A percentile compares a stretch with the other conserved stretches of the same genome.
Conservation (phyloP, 345 rosid species). For the Sapria himalayana region DNA sequence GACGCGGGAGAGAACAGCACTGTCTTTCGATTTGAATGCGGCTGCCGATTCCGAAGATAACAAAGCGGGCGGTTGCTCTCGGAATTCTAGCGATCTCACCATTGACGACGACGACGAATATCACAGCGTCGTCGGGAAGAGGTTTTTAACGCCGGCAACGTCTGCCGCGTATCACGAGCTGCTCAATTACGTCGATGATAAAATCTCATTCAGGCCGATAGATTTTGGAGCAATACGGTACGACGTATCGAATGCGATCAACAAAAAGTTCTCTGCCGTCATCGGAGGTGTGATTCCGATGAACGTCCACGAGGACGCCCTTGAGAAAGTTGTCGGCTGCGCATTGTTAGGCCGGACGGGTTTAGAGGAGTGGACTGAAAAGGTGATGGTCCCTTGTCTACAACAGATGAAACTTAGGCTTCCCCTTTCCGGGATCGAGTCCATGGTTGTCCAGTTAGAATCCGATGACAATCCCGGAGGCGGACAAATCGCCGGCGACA, state of each 20-base stretch:
- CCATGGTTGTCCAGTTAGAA: slow-evolving; percentile 30
- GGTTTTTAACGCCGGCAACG: slow-evolving; percentile 19
- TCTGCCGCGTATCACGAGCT: slow-evolving; percentile 26
- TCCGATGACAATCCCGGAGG: slow-evolving; percentile 19
- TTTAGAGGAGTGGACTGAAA: slow-evolving; percentile 68
- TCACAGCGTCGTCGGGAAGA: slow-evolving; percentile 25
- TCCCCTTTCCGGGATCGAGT: slow-evolving; percentile 9
- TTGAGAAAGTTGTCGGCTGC: slow-evolving; percentile 51
- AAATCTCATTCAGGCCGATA: slow-evolving; percentile 49
- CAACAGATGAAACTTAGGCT: slow-evolving; percentile 27
- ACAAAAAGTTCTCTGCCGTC: slow-evolving; percentile 24
- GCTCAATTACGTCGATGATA: slow-evolving; percentile 29
- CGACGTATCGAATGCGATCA: slow-evolving; percentile 20
- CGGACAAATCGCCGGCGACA: slow-evolving; percentile 21
- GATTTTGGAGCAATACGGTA: slow-evolving; percentile 32
- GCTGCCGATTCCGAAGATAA: slow-evolving; percentile 36
- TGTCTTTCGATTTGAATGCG: slow-evolving; percentile 57
- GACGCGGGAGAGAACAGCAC: slow-evolving; percentile 31
- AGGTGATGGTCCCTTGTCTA: slow-evolving; percentile 46
- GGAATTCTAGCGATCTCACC: slow-evolving; percentile 74
- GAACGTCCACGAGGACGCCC: slow-evolving; percentile 43
- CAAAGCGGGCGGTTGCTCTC: slow-evolving; percentile 53
- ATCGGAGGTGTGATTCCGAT: slow-evolving; percentile 14
- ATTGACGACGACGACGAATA: slow-evolving; percentile 57
- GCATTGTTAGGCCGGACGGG: slow-evolving; percentile 41